phyloP scores from a whole-genome alignment of 78 protist genomes.

The Polysphondylium violaceum region DNA sequence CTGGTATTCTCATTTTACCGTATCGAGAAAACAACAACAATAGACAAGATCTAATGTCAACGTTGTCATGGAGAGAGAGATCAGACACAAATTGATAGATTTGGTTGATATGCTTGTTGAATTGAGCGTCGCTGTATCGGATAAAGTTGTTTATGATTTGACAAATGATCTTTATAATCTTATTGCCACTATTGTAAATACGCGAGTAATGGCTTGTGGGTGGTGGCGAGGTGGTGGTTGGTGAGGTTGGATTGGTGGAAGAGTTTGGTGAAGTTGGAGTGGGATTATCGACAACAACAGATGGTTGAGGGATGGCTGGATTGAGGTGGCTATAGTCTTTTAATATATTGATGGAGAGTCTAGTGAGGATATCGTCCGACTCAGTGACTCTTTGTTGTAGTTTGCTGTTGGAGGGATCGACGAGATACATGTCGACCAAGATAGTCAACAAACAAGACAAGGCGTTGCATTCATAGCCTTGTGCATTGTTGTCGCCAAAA shows the following conservation, averaged over 20 bases:
- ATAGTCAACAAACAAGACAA: conserved; percentile 19
- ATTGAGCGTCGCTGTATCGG: conserved; percentile 23
- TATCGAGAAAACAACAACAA: conserved; percentile 16
- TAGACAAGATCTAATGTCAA: conserved; percentile 18
- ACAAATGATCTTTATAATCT: conserved; percentile 40
- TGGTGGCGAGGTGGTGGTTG: not conserved
- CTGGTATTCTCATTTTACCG: too few relatives aligned
- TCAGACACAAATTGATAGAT: conserved; percentile 33
- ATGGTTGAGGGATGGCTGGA: not conserved
- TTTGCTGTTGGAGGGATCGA: conserved; percentile 6
- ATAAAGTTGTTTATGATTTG: conserved; percentile 32
- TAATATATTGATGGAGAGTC: conserved; percentile 12
- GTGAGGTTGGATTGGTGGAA: not conserved
- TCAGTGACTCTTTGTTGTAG: conserved; percentile 4
- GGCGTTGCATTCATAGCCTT: conserved; percentile 19
- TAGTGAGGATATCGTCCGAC: conserved; percentile 15
- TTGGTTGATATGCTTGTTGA: conserved; percentile 24
- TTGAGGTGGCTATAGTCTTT: not conserved
- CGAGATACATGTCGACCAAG: conserved; percentile 30
- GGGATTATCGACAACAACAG: too few relatives aligned
- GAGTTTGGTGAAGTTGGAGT: not conserved
- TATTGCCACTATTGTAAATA: not conserved
- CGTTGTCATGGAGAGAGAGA: conserved; percentile 33
- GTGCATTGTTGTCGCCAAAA: conserved; percentile 23
- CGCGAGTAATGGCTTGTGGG: not conserved